These are phyloP conservation scores for Elsinoe perseae DNA, from an alignment of 2,329 filamentous ascomycete species.

Conservation along the genomic window DNA sequence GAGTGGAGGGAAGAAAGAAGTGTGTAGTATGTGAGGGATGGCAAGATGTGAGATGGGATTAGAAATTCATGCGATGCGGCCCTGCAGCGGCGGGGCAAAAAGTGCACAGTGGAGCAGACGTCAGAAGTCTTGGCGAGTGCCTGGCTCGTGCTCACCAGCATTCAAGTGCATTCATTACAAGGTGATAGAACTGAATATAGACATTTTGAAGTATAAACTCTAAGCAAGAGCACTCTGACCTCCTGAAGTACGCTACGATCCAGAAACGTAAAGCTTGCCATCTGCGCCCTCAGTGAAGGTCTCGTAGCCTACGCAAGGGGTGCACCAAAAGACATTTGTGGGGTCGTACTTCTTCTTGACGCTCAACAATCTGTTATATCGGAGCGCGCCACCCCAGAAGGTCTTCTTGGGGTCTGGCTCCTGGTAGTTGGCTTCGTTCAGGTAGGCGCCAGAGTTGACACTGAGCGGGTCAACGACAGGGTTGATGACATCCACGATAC, in stretches of 20 bases:
- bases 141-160: background rate
- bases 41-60: background rate
- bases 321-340: conserved; percentile 30
- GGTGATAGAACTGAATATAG: background rate
- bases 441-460: conserved; percentile 28
- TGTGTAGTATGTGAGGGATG: background rate
- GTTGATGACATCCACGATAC: conserved; percentile 25
- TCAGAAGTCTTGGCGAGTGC: conserved; percentile 1
- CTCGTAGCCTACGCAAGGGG: conserved; percentile 10
- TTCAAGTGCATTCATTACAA: no score
- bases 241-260: background rate
- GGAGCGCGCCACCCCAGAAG: conserved; percentile 36
- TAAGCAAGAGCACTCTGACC: background rate
- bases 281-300: background rate
- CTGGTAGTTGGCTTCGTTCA: conserved; percentile 30
- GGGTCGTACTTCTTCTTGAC: conserved; percentile 40
- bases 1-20: background rate
- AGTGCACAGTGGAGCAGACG: background rate
- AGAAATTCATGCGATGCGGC: conserved; percentile 5
- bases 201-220: background rate
- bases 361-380: conserved; percentile 29
- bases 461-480: conserved; percentile 35
- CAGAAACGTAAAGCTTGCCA: conserved; percentile 11
- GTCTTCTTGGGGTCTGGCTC: conserved; percentile 35
- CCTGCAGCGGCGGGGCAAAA: background rate